Evolutionary conservation across 2,329 filamentous ascomycete species (phyloP).

Genomic region (Diaporthe aspalathi): DNA sequence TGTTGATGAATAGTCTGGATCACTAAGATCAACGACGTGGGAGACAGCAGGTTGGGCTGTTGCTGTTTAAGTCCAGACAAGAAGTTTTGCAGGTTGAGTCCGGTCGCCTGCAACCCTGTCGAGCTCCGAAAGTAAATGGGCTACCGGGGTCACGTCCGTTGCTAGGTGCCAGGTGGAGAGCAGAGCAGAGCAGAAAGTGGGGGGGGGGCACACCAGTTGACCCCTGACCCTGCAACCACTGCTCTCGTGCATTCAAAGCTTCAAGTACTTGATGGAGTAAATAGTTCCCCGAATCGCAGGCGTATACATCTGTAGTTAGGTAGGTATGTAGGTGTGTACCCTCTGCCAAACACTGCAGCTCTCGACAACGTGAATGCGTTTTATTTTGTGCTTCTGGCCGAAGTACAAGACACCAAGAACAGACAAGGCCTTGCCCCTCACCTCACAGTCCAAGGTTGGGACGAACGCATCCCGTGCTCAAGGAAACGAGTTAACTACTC

Average conservation of each 20-base stretch:
- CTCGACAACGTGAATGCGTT: too few species aligned
- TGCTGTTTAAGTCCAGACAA: slow-evolving; percentile 1
- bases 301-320: too few species aligned
- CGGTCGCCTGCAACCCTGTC: background rate
- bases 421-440: too few species aligned
- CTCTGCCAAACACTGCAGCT: background rate
- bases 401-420: too few species aligned
- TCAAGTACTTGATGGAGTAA: too few species aligned
- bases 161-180: slow-evolving; percentile 35
- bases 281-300: too few species aligned
- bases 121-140: slow-evolving; percentile 36
- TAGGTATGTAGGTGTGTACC: background rate
- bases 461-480: background rate
- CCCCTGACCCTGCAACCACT: slow-evolving; percentile 21
- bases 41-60: slow-evolving; percentile 25
- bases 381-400: too few species aligned
- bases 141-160: slow-evolving; percentile 32
- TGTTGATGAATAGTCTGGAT: slow-evolving; percentile 49
- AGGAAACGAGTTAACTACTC: too few species aligned
- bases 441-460: background rate
- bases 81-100: slow-evolving; percentile 5
- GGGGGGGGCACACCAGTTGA: slow-evolving; percentile 28
- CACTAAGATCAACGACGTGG: slow-evolving; percentile 32
- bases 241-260: background rate
- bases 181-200: too few species aligned